These are phyloP conservation scores for Exophiala xenobiotica DNA, from an alignment of 2,329 filamentous ascomycete species.

Conservation along the genomic window DNA sequence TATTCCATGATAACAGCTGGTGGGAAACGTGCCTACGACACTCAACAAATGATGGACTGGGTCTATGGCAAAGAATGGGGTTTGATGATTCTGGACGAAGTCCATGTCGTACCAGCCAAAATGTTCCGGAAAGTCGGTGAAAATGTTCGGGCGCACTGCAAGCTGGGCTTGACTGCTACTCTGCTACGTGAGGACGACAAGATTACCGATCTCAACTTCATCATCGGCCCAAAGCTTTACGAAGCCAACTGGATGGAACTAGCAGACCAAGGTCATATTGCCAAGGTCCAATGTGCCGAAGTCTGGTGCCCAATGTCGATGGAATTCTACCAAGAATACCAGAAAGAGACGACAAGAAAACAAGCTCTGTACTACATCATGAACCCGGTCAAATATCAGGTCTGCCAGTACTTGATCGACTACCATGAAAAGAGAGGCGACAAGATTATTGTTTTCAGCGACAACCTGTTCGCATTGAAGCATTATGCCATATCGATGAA, in stretches of 20 bases:
- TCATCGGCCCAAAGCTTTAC: conserved; percentile 95
- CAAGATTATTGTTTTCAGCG: conserved; percentile 97
- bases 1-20: conserved; percentile 94
- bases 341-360: conserved; percentile 67
- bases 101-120: conserved; percentile 94
- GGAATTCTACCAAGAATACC: conserved; percentile 94
- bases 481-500: conserved; percentile 79
- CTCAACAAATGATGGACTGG: conserved; percentile 97
- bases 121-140: conserved; percentile 95
- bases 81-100: conserved; percentile 93
- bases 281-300: conserved; percentile 94
- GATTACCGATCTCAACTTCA: conserved; percentile 93
- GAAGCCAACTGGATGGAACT: conserved; percentile 99
- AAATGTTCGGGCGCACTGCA: conserved; percentile 90
- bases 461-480: conserved; percentile 91
- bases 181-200: conserved; percentile 96
- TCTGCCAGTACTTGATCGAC: conserved; percentile 96
- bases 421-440: conserved; percentile 90
- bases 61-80: conserved; percentile 90
- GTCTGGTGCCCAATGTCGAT: conserved; percentile 99
- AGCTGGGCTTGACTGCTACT: conserved; percentile 90
- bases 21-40: conserved; percentile 82
- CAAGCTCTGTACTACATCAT: conserved; percentile 81
- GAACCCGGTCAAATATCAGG: conserved; percentile 97
- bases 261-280: conserved; percentile 94